phyloP scores from a whole-genome alignment of 1,139 yeast genomes.

The Suhomyces bokatorum region DNA sequence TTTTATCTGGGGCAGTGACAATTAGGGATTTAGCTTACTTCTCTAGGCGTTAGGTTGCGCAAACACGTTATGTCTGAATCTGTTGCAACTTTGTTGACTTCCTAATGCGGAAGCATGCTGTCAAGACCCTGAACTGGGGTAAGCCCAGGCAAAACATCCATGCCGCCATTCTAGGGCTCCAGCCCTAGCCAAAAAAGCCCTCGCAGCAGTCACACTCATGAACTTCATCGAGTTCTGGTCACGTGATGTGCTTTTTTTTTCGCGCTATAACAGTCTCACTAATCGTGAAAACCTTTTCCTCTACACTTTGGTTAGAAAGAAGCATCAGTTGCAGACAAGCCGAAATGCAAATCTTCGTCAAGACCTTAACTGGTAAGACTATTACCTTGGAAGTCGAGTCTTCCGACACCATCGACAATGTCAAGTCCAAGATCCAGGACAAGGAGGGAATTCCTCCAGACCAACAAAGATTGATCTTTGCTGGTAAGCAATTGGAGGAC shows the following conservation, averaged over 20 bases:
- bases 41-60: too few species aligned
- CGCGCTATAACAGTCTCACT: not conserved
- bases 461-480: conserved; percentile 99
- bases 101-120: not conserved
- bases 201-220: not conserved
- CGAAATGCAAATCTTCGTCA: conserved; percentile 97
- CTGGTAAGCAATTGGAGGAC: conserved; percentile 99
- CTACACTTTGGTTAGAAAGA: conserved; percentile 49
- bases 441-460: conserved; percentile 99
- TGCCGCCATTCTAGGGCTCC: conserved; percentile 2
- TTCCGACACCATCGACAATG: conserved; percentile 98
- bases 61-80: not conserved
- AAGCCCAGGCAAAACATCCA: not conserved
- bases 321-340: conserved; percentile 52
- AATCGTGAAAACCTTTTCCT: not conserved
- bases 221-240: not conserved
- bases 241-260: conserved; percentile 5
- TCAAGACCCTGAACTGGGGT: not conserved
- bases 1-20: too few species aligned
- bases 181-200: not conserved
- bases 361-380: conserved; percentile 98
- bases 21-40: too few species aligned
- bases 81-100: conserved; percentile 2
- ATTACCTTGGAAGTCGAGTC: conserved; percentile 99
- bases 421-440: conserved; percentile 99